Percentiles rank a stretch among this genome's conserved stretches.
Evolutionary conservation across 495 filamentous ascomycete genomes (phyloP).

Genomic region (Neurospora terricola): DNA sequence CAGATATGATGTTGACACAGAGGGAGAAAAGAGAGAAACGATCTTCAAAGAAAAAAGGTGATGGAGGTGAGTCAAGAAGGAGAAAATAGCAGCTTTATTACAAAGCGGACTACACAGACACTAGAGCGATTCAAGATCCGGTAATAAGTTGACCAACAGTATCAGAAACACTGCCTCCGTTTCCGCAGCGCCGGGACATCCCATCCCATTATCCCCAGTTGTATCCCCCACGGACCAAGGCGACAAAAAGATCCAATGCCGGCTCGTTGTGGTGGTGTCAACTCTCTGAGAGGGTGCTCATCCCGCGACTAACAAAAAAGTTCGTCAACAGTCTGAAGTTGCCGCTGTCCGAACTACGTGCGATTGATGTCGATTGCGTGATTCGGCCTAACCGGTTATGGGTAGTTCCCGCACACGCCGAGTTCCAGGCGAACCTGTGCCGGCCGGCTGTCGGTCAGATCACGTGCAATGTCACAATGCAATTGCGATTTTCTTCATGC

Average conservation of each 20-base stretch:
- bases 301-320: not conserved
- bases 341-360: conserved; percentile 9
- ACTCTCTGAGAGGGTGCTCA: not conserved
- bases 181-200: not conserved
- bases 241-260: not conserved
- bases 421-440: not conserved
- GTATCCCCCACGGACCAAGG: not conserved
- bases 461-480: not conserved
- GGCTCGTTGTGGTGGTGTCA: not conserved
- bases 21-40: not conserved
- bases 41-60: not conserved
- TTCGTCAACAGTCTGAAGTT: not conserved
- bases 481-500: not conserved
- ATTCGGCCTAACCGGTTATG: conserved; percentile 14
- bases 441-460: not conserved
- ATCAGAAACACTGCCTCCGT: not conserved
- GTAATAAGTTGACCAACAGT: not conserved
- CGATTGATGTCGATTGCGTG: conserved; percentile 19
- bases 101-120: not conserved
- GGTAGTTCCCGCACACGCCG: not conserved
- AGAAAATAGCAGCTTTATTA: not conserved
- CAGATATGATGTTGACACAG: not conserved
- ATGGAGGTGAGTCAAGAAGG: not conserved
- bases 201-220: not conserved
- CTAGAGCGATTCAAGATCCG: not conserved